phyloP scores from a whole-genome alignment of 139 green algal species.

The Asterochloris sp. region DNA sequence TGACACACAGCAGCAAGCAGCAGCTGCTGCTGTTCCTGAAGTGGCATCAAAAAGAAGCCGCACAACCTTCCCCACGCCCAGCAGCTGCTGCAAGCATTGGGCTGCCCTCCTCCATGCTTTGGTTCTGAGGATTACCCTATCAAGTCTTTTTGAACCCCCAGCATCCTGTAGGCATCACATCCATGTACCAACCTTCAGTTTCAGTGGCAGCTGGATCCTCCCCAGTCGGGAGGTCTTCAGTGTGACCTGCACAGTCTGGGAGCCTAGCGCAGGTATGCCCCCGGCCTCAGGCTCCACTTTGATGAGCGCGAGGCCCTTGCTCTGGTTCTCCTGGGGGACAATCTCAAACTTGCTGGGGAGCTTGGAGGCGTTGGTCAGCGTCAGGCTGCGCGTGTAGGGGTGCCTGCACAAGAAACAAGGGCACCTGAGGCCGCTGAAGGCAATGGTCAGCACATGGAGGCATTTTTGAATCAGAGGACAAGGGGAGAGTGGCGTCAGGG shows the following conservation, averaged over 20 bases:
- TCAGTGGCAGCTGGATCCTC: slow-evolving; percentile 65
- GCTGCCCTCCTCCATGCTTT: no score
- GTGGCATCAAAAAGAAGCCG: no score
- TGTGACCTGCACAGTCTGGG: slow-evolving; percentile 49
- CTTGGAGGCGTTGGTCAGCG: slow-evolving; percentile 62
- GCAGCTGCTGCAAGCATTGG: no score
- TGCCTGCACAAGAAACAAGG: slow-evolving; percentile 36
- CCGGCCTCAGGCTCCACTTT: slow-evolving; percentile 40
- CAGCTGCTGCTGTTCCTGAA: no score
- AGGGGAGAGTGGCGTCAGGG: background rate
- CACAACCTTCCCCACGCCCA: no score
- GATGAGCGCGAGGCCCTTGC: slow-evolving; percentile 51
- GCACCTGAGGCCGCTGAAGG: background rate
- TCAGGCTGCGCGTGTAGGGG: slow-evolving; percentile 57
- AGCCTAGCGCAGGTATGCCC: slow-evolving; percentile 50
- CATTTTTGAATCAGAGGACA: background rate
- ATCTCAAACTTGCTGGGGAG: slow-evolving; percentile 78
- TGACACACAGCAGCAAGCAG: no score
- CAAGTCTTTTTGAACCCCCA: no score
- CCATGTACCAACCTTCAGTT: slow-evolving; percentile 24
- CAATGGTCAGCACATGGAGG: background rate
- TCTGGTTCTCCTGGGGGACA: slow-evolving; percentile 48
- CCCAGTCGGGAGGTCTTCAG: slow-evolving; percentile 59
- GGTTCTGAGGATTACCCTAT: no score
- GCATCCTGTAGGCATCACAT: background rate